phyloP scores from a whole-genome alignment of 805 yeast genomes.

The Kurtzmaniella fragi region DNA sequence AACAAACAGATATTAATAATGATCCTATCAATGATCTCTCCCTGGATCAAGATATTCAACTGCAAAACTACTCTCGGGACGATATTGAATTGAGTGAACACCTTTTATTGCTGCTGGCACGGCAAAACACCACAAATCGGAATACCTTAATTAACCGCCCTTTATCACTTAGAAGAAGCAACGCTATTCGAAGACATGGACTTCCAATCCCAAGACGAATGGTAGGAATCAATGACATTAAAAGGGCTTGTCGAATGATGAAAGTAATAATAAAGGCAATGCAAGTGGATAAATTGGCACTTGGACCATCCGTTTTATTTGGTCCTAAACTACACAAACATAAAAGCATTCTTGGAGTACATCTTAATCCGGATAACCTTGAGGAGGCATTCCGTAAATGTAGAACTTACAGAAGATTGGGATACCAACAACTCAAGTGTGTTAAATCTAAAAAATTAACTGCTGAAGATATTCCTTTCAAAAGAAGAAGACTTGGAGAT shows the following conservation, averaged over 20 bases:
- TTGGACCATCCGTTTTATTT: constrained; percentile 1
- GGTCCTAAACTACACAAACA: neutral
- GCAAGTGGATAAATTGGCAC: neutral
- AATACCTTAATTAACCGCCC: constrained; percentile 10
- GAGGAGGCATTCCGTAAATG: neutral
- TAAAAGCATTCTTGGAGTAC: neutral
- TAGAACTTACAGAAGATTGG: too few relatives aligned
- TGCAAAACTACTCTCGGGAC: constrained; percentile 5
- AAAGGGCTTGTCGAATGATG: constrained; percentile 3
- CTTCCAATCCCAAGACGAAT: constrained; percentile 19
- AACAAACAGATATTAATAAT: constrained; percentile 4
- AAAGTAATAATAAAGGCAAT: neutral
- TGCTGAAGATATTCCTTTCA: too few relatives aligned
- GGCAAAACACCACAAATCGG: constrained; percentile 17
- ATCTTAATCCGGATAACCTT: neutral
- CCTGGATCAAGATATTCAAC: constrained; percentile 5
- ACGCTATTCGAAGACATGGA: constrained; percentile 1
- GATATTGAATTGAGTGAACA: constrained; percentile 15
- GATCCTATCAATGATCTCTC: neutral
- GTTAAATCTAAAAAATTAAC: too few relatives aligned
- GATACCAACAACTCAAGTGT: too few relatives aligned
- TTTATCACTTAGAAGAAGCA: constrained; percentile 1
- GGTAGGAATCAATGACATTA: constrained; percentile 30
- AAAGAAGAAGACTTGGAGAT: too few relatives aligned
- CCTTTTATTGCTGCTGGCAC: constrained; percentile 22